Percentiles rank a stretch among this genome's conserved stretches.
Evolutionary conservation across 495 filamentous ascomycete species (phyloP).

Genomic region (Penicillium nucicola): DNA sequence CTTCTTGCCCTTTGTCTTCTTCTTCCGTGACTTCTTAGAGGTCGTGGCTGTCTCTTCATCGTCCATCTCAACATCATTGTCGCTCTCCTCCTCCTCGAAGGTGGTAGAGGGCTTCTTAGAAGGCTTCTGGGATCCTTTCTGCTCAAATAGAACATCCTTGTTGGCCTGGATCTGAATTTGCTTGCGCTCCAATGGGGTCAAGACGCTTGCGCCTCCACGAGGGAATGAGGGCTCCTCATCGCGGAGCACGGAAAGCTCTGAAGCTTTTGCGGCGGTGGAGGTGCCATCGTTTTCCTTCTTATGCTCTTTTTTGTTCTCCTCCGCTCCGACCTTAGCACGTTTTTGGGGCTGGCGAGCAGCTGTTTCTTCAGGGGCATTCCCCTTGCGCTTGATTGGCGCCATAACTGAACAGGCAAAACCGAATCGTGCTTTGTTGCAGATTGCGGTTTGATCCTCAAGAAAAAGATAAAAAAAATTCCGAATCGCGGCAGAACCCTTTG

Average conservation of each 20-base stretch:
- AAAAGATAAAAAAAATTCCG: constrained; percentile 41
- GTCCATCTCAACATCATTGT: constrained; percentile 45
- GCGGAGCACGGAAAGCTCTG: constrained; percentile 52
- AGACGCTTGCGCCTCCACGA: constrained; percentile 82
- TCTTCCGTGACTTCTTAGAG: constrained; percentile 51
- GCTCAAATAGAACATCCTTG: constrained; percentile 90
- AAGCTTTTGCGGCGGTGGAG: constrained; percentile 34
- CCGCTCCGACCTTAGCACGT: constrained; percentile 43
- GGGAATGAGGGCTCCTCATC: constrained; percentile 89
- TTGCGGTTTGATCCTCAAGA: constrained; percentile 24
- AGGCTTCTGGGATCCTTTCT: constrained; percentile 56
- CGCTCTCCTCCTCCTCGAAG: constrained; percentile 43
- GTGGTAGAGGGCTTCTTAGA: constrained; percentile 37
- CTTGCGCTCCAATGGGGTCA: constrained; percentile 93
- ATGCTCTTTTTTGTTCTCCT: constrained; percentile 33
- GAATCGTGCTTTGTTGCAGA: constrained; percentile 26
- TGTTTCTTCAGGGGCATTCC: constrained; percentile 36
- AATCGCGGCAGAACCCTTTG: constrained; percentile 20
- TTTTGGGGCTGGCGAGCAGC: constrained; percentile 42
- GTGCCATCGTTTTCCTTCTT: constrained; percentile 27
- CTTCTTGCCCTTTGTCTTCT: constrained; percentile 50
- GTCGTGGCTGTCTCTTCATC: constrained; percentile 33
- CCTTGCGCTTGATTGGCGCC: constrained; percentile 55
- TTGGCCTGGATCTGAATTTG: constrained; percentile 93
- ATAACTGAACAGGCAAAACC: constrained; percentile 36